Evolutionary conservation across 2,329 filamentous ascomycete genomes (phyloP).

Genomic region (Sporothrix pseudoabietina): DNA sequence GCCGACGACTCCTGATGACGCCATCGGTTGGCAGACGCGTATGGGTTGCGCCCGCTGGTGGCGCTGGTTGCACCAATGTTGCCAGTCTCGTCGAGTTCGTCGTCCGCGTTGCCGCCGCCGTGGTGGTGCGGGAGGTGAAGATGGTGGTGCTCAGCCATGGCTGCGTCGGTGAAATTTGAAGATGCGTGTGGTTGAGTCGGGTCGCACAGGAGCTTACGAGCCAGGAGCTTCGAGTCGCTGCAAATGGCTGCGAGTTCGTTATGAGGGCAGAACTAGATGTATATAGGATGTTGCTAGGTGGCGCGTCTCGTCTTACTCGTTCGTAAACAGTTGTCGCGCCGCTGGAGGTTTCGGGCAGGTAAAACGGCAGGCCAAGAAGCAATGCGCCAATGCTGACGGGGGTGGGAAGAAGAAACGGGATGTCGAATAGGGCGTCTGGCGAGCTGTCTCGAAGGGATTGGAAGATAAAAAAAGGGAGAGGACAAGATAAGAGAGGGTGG

Average conservation of each 20-base stretch:
- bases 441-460: background rate
- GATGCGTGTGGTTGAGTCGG: too few species aligned
- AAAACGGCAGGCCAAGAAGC: background rate
- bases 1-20: slow-evolving; percentile 64
- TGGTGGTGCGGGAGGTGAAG: slow-evolving; percentile 21
- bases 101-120: background rate
- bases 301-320: slow-evolving; percentile 16
- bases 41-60: slow-evolving; percentile 33
- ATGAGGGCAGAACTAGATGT: background rate
- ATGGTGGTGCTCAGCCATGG: slow-evolving; percentile 32
- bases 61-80: slow-evolving; percentile 34
- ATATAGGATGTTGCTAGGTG: background rate
- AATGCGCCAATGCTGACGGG: slow-evolving; percentile 4
- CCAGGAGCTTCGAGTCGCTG: background rate
- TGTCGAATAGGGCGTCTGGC: background rate
- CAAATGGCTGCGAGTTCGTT: background rate
- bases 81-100: slow-evolving; percentile 31
- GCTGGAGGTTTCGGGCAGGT: background rate
- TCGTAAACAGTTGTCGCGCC: background rate
- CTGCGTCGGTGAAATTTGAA: background rate
- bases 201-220: background rate
- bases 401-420: background rate
- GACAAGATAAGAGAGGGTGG: background rate
- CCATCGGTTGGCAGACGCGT: slow-evolving; percentile 48
- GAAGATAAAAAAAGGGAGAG: background rate